Evolutionary conservation across 192 early-diverging fungal species (phyloP).

Genomic region (Entophlyctis luteolus): DNA sequence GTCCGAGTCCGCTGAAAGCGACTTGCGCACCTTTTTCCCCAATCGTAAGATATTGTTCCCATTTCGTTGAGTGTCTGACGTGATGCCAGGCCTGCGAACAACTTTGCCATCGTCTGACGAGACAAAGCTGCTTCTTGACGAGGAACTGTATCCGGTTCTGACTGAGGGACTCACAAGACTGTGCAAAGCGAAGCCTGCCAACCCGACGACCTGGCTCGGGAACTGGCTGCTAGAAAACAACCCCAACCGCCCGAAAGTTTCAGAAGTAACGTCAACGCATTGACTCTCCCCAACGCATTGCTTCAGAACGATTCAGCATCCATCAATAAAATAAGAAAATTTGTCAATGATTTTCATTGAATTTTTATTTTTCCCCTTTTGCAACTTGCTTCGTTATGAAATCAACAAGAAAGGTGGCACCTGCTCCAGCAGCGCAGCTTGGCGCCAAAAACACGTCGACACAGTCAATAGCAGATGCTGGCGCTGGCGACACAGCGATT

Average conservation of each 20-base stretch:
- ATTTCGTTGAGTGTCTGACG: not conserved
- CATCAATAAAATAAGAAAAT: not conserved
- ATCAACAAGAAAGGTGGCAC: slow-evolving; percentile 19
- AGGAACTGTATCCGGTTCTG: slow-evolving; percentile 47
- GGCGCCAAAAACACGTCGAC: slow-evolving; percentile 35
- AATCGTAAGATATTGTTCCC: slow-evolving; percentile 32
- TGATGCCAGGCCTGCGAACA: slow-evolving; percentile 32
- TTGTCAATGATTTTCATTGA: not conserved
- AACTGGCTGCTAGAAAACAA: slow-evolving; percentile 49
- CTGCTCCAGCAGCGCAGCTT: slow-evolving; percentile 6
- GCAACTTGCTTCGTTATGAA: too few relatives aligned
- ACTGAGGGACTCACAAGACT: slow-evolving; percentile 49
- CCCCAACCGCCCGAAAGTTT: slow-evolving; percentile 43
- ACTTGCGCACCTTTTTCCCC: slow-evolving; percentile 48
- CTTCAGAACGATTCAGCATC: not conserved
- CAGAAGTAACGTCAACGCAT: too few relatives aligned
- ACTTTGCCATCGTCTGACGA: slow-evolving; percentile 29
- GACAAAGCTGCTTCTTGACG: slow-evolving; percentile 41
- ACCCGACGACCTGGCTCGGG: slow-evolving; percentile 49
- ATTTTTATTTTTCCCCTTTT: not conserved
- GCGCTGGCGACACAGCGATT: slow-evolving; percentile 20
- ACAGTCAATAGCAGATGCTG: slow-evolving; percentile 35
- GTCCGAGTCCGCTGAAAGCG: slow-evolving; percentile 20
- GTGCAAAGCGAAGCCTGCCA: slow-evolving; percentile 54
- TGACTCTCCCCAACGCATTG: too few relatives aligned